A percentile compares a stretch with the other conserved stretches of the same genome.
These are phyloP conservation scores for Penicillium pulvis DNA, from an alignment of 495 filamentous ascomycete species.

Conservation along the genomic window DNA sequence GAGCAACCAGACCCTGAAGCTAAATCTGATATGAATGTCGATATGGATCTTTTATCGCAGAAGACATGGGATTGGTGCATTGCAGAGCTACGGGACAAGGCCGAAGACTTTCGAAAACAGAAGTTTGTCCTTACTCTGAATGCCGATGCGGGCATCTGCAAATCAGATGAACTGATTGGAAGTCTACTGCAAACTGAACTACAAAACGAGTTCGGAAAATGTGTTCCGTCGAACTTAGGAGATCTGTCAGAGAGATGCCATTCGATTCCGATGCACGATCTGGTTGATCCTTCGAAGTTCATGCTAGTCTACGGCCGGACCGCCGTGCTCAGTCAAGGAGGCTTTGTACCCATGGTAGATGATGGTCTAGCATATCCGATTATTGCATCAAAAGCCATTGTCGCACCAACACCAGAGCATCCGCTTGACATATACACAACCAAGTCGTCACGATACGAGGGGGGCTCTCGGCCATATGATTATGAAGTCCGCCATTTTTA, in stretches of 20 bases:
- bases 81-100: constrained; percentile 14
- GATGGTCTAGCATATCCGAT: constrained; percentile 3
- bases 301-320: constrained; percentile 11
- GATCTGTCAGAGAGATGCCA: neutral
- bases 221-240: neutral
- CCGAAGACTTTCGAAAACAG: constrained; percentile 9
- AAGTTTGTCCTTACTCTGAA: constrained; percentile 11
- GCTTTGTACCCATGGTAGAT: constrained; percentile 8
- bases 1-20: neutral
- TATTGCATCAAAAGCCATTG: constrained; percentile 3
- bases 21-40: constrained; percentile 2
- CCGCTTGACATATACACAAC: neutral
- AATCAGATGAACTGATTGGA: constrained; percentile 1
- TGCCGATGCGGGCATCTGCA: constrained; percentile 12
- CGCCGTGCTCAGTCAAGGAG: constrained; percentile 11
- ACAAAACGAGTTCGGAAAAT: neutral
- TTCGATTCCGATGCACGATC: constrained; percentile 8
- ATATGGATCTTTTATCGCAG: constrained; percentile 1
- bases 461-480: neutral
- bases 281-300: constrained; percentile 15
- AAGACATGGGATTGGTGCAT: constrained; percentile 17
- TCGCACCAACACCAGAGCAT: neutral
- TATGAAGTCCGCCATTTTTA: neutral
- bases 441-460: neutral
- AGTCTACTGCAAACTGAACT: constrained; percentile 4